These are phyloP conservation scores for Cubamyces lactineus DNA, from an alignment of 768 basidiomycete species.

Conservation along the genomic window DNA sequence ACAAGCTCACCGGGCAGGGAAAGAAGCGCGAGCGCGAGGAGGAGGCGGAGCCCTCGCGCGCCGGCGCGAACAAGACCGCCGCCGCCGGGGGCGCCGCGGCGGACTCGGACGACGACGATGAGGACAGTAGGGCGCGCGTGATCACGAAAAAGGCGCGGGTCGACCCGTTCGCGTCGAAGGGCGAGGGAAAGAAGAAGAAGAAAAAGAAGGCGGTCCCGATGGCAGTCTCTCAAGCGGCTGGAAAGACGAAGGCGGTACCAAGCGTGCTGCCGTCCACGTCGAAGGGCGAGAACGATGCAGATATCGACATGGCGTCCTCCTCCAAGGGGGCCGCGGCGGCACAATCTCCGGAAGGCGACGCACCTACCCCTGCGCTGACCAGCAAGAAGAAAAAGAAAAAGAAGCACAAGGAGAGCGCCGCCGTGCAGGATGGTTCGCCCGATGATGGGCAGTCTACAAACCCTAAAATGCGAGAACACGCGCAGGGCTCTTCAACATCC, in stretches of 20 bases:
- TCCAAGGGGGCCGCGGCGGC: background rate
- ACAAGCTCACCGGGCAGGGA: slow-evolving; percentile 54
- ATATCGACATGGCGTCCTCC: background rate
- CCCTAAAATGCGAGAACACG: slow-evolving; percentile 25
- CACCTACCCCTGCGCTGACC: background rate
- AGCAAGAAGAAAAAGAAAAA: slow-evolving; percentile 31
- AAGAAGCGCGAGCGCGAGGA: slow-evolving; percentile 53
- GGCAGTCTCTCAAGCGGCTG: background rate
- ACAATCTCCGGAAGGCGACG: background rate
- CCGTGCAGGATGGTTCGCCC: background rate
- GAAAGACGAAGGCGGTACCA: background rate
- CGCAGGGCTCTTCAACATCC: background rate
- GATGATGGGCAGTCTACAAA: slow-evolving; percentile 17
- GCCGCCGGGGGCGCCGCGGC: slow-evolving; percentile 22
- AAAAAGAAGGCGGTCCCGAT: slow-evolving; percentile 26
- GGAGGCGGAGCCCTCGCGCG: slow-evolving; percentile 33
- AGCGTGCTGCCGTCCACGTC: background rate
- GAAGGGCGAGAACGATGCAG: background rate
- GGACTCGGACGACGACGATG: slow-evolving; percentile 41
- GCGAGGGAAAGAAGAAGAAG: slow-evolving; percentile 51
- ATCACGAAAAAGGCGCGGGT: slow-evolving; percentile 60
- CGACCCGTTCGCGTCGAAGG: slow-evolving; percentile 57
- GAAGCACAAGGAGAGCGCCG: slow-evolving; percentile 29
- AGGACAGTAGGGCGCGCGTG: slow-evolving; percentile 60
- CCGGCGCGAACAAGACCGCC: background rate